Evolutionary conservation across 2,329 filamentous ascomycete genomes (phyloP).

Genomic region (Diaporthe batatas): DNA sequence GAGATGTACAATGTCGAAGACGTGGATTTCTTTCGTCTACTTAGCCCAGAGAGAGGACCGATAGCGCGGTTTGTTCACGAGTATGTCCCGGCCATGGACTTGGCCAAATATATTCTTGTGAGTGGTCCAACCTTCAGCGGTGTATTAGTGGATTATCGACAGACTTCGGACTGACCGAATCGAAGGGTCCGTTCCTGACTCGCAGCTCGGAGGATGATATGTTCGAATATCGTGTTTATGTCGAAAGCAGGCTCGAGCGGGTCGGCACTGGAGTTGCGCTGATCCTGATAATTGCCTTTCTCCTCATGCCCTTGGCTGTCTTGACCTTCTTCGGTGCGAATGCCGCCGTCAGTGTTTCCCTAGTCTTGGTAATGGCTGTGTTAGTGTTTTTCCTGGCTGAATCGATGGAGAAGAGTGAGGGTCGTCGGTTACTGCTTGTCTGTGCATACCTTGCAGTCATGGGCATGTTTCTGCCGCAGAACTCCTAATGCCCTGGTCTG

Average conservation of each 20-base stretch:
- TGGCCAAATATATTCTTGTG: not conserved
- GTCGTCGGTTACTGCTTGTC: not conserved
- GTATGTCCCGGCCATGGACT: not conserved
- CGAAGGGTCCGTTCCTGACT: not conserved
- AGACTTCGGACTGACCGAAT: not conserved
- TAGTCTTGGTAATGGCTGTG: not conserved
- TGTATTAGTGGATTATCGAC: not conserved
- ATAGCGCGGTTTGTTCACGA: conserved; percentile 6
- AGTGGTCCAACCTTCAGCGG: not conserved
- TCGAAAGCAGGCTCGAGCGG: not conserved
- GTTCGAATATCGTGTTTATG: not conserved
- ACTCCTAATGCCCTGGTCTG: not conserved
- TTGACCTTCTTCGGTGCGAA: conserved; percentile 2
- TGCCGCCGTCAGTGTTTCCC: not conserved
- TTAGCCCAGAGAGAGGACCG: not conserved
- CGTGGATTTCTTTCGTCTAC: not conserved
- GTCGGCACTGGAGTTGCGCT: not conserved
- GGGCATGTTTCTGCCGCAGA: not conserved
- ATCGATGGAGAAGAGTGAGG: not conserved
- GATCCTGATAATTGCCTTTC: not conserved
- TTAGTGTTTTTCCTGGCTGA: not conserved
- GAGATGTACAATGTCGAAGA: not conserved
- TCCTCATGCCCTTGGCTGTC: not conserved
- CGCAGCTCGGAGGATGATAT: not conserved
- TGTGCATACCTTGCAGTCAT: not conserved